Base-by-base conservation (phyloP, 2,329 filamentous ascomycete species). In the Colletotrichum cereale region DNA sequence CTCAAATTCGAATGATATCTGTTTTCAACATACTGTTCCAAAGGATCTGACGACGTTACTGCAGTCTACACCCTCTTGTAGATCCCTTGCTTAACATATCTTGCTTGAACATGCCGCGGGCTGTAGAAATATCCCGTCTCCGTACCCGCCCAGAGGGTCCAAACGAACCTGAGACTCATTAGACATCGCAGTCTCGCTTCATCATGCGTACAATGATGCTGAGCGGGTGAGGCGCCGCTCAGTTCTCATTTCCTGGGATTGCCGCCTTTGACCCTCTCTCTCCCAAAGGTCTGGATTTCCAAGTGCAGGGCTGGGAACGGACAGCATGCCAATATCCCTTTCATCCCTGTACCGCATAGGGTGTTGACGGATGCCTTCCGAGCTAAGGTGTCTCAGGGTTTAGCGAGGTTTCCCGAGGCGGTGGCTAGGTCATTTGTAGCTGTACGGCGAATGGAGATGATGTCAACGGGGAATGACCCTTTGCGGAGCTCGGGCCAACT, bases 171-270 rank as follows among this genome's bases (percentile, higher is more conserved):
- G 16, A n/a, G 1, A 8, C 47, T 26, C 21, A 40, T 53, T 48
- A 60, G 55, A 70, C 55, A 66, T 29, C 24, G 6, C 10, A 16
- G 34, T 66, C 38, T 44, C 16, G 29, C 44, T 44, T n/a, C 11
- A 12, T 4, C 21, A 2, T 47, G 29, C 24, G 26, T 26, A 21
- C 31, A 56, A 67, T 42, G 38, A 38, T n/a, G 3, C 47, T 44
- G 42, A 29, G 56, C 67, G 67, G 67, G 57, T 62, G 38, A 44
- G 67, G 67, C 67, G 67, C 63, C 29, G 29, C 38, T 36, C 55
- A 14, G 36, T 29, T 38, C 56, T 57, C 56, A 24, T 12, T 57
- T 34, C 11, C 34, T 12, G 34, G 58, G 42, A 12, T 24, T 55
- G 36, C n/a, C 64, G 31, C 11, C 21, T 29, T 34, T n/a, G 24